Conservation (phyloP, 2,329 filamentous ascomycete species). For the Coniochaeta sp. region DNA sequence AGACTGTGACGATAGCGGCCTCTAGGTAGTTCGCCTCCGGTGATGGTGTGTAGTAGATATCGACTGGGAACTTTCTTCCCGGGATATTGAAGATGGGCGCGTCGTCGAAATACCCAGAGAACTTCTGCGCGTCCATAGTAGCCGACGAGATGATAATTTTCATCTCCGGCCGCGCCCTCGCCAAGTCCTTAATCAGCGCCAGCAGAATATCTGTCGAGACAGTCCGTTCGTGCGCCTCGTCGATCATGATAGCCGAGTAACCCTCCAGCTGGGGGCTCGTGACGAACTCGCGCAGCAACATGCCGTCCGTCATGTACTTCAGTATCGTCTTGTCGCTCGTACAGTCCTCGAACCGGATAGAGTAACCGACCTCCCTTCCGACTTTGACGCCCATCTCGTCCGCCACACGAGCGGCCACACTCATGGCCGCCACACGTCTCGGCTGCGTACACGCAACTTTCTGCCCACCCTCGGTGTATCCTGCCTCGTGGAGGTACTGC, state of each 20-base stretch:
- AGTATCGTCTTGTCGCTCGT: constrained; percentile 86
- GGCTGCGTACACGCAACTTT: constrained; percentile 94
- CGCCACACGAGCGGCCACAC: constrained; percentile 89
- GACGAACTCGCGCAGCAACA: constrained; percentile 84
- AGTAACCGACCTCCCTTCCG: constrained; percentile 88
- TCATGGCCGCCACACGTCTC: constrained; percentile 93
- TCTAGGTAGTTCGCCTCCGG: constrained; percentile 92
- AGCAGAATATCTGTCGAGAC: constrained; percentile 86
- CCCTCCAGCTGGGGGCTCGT: constrained; percentile 76
- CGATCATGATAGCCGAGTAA: constrained; percentile 90
- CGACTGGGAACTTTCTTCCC: constrained; percentile 80
- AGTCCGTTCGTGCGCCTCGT: constrained; percentile 93
- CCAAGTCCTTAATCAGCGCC: constrained; percentile 82
- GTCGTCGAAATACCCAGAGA: constrained; percentile 85
- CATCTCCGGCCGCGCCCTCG: constrained; percentile 73
- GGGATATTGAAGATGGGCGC: constrained; percentile 94
- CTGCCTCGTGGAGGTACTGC: constrained; percentile 87
- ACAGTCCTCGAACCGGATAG: constrained; percentile 89
- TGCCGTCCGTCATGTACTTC: constrained; percentile 97
- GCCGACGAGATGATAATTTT: constrained; percentile 90
- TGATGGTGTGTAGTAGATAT: constrained; percentile 83
- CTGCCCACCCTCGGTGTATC: constrained; percentile 74
- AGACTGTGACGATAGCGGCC: constrained; percentile 85
- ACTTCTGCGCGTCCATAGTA: constrained; percentile 90
- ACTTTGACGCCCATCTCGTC: constrained; percentile 89